Base-by-base conservation (phyloP, 2,329 filamentous ascomycete genomes). In the Beauveria caledonica region DNA sequence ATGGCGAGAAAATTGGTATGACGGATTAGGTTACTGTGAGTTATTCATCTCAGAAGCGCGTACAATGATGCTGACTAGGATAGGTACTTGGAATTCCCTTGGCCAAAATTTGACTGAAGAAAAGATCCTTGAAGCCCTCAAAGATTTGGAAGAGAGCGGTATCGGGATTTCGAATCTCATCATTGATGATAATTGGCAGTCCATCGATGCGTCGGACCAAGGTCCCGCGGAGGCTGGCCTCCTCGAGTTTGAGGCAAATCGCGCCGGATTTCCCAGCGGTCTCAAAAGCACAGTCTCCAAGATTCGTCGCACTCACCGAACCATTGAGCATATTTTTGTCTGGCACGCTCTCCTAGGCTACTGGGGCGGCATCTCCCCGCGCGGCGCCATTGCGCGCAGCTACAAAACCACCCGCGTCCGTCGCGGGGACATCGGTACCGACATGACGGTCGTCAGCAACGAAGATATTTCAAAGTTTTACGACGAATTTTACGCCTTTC, bases 151-250 rank as follows among this genome's bases (percentile, higher is more conserved):
- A 5, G 77, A 85, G 33, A 81, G 89, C 60, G 82, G 86, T 1
- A 90, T 99, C 68, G 86, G 88, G 46, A 81, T 97, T 50, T 87
- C 86, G 0, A 96, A 86, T 68, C 79, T 99, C 2, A 96, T 97
- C 63, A 96, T 99, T 63, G 94, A 99, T 67, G 94, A 99, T 70
- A 96, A 95, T 67, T 99, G 94, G 94, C 92, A 96, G 72, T 84
- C 87, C 9, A 80, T 96, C 51, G 84, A 83, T 64, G 66, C 23
- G 4, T 3, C 15, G 5, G 74, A 78, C 33, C 66, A 69, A 25
- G 78, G 79, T 0, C 68, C 77, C 5, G 76, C 78, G 19, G 80
- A 83, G 54, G 74, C 82, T 60, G 82, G 86, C 27, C 96, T 89
- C 91, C 83, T 84, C 10, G 83, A 87, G 8, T 97, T 99, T 64